phyloP scores from a whole-genome alignment of 495 filamentous ascomycete genomes.

The Lasiosphaeria hispida region DNA sequence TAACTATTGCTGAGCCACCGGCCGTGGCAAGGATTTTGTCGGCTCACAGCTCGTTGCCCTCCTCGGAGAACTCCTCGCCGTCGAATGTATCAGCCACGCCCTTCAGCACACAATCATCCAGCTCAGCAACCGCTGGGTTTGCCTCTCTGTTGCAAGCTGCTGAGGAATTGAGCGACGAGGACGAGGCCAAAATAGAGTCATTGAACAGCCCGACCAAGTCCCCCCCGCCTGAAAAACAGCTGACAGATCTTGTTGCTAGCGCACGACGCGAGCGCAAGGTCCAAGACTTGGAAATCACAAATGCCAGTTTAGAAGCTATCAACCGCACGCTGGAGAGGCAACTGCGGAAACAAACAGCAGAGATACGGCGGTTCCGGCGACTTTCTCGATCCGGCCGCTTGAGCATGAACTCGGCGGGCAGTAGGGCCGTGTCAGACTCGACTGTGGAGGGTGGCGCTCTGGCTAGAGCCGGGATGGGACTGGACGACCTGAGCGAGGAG shows the following conservation, averaged over 20 bases:
- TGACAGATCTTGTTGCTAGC: slow-evolving; percentile 71
- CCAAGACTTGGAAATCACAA: slow-evolving; percentile 95
- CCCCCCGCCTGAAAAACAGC: slow-evolving; percentile 46
- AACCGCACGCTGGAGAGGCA: slow-evolving; percentile 90
- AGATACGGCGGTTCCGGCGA: slow-evolving; percentile 79
- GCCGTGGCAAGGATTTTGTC: slow-evolving; percentile 23
- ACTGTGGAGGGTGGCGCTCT: slow-evolving; percentile 28
- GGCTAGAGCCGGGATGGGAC: slow-evolving; percentile 28
- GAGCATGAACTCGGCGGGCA: slow-evolving; percentile 41
- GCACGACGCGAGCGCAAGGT: slow-evolving; percentile 93
- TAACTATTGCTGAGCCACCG: slow-evolving; percentile 27
- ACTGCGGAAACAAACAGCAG: slow-evolving; percentile 84
- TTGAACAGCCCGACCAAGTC: slow-evolving; percentile 53
- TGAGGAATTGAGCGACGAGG: slow-evolving; percentile 42
- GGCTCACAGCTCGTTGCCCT: slow-evolving; percentile 20
- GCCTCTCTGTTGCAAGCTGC: slow-evolving; percentile 49
- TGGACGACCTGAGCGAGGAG: slow-evolving; percentile 56
- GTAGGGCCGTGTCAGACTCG: slow-evolving; percentile 28
- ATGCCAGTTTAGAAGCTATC: slow-evolving; percentile 93
- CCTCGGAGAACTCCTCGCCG: slow-evolving; percentile 26
- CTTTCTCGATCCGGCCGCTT: slow-evolving; percentile 74
- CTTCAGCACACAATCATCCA: slow-evolving; percentile 14
- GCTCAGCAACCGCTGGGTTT: slow-evolving; percentile 25
- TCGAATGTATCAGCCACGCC: slow-evolving; percentile 9
- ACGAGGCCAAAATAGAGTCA: slow-evolving; percentile 31